Conservation (phyloP, 257 asterid species). For the Craterostigma plantagineum region DNA sequence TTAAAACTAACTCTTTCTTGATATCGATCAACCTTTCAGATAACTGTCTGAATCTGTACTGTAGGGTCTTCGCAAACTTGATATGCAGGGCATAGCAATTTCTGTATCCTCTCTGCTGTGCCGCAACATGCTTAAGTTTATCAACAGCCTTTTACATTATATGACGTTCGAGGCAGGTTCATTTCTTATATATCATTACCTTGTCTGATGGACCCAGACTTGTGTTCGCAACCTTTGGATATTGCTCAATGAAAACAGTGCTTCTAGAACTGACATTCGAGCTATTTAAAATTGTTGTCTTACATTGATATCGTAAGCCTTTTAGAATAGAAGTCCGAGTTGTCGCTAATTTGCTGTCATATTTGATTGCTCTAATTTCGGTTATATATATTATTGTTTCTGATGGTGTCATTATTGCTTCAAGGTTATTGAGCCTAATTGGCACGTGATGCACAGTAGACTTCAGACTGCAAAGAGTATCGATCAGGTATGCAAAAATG, state of each 20-base stretch:
- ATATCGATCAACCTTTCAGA: not conserved
- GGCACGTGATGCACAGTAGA: constrained; percentile 87
- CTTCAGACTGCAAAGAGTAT: constrained; percentile 93
- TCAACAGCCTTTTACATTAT: constrained; percentile 86
- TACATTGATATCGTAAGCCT: not conserved
- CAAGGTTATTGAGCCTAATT: constrained; percentile 96
- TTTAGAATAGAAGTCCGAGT: too few species aligned
- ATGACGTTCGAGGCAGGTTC: constrained; percentile 80
- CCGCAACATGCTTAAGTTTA: constrained; percentile 90
- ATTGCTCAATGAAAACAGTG: not conserved
- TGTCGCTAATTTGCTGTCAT: not conserved
- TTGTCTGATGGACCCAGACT: too few species aligned
- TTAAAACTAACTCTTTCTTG: constrained; percentile 6
- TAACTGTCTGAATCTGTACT: constrained; percentile 9
- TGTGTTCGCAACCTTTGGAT: too few species aligned
- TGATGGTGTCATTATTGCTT: constrained; percentile 7
- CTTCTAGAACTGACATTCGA: not conserved
- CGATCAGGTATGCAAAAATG: constrained; percentile 48
- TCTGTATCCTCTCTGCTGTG: constrained; percentile 88
- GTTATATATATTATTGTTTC: not conserved
- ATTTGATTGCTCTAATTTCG: not conserved
- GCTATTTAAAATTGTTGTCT: too few species aligned
- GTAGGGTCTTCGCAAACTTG: constrained; percentile 79
- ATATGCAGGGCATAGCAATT: constrained; percentile 88
- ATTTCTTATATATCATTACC: constrained; percentile 5